A percentile compares a stretch with the other conserved stretches of the same genome.
These are phyloP conservation scores for Suillus clintonianus DNA, from an alignment of 768 basidiomycete genomes.

Conservation along the genomic window DNA sequence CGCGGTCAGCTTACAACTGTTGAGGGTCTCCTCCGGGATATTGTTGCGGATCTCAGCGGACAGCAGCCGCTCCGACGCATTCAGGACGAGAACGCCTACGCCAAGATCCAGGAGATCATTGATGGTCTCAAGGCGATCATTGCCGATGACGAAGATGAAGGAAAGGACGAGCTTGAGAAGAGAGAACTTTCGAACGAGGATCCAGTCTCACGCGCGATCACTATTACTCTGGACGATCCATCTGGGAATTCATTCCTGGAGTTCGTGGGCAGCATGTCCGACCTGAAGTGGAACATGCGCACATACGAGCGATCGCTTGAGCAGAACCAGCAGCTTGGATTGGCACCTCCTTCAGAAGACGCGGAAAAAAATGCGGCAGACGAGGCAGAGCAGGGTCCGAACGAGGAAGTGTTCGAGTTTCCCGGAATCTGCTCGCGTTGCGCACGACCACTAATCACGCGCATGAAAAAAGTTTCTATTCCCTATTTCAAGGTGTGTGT, in stretches of 20 bases:
- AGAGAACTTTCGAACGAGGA: constrained; percentile 39
- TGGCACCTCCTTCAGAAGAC: constrained; percentile 55
- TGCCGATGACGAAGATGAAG: constrained; percentile 48
- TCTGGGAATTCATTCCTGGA: constrained; percentile 97
- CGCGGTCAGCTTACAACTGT: constrained; percentile 96
- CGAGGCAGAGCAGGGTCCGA: constrained; percentile 32
- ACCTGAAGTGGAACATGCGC: constrained; percentile 90
- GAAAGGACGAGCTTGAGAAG: constrained; percentile 31
- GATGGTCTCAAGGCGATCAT: constrained; percentile 64
- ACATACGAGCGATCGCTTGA: constrained; percentile 77
- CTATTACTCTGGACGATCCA: constrained; percentile 87
- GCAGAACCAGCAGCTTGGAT: constrained; percentile 80
- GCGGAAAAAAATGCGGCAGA: constrained; percentile 1
- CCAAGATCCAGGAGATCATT: constrained; percentile 77
- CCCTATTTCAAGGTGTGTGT: constrained; percentile 89
- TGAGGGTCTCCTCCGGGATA: constrained; percentile 87
- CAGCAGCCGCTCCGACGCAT: constrained; percentile 85
- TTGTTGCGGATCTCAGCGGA: constrained; percentile 73
- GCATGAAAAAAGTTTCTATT: constrained; percentile 95
- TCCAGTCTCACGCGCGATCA: constrained; percentile 69
- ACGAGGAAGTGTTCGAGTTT: constrained; percentile 91
- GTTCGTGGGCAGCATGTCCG: constrained; percentile 81
- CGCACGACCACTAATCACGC: constrained; percentile 76
- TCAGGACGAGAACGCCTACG: constrained; percentile 71
- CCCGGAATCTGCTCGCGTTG: constrained; percentile 89